Evolutionary conservation across 768 basidiomycete genomes (phyloP).

Genomic region (Galerina marginata): DNA sequence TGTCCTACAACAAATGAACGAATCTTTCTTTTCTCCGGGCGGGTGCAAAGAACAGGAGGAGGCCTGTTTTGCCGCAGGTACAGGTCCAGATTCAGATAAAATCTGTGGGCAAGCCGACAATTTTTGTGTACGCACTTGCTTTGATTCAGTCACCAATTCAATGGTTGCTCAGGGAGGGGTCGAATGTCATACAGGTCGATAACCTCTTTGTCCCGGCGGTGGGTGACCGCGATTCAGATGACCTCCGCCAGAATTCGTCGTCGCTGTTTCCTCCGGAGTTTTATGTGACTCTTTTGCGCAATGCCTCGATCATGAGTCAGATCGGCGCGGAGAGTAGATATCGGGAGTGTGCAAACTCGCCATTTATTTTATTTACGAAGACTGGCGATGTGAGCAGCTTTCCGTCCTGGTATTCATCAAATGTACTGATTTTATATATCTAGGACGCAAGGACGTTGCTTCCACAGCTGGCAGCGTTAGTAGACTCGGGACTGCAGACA

Average conservation of each 20-base stretch:
- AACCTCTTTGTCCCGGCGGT: slow-evolving; percentile 57
- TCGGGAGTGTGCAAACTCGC: slow-evolving; percentile 51
- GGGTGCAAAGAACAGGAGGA: slow-evolving; percentile 63
- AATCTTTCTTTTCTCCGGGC: slow-evolving; percentile 48
- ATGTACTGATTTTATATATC: neutral
- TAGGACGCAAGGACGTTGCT: slow-evolving; percentile 60
- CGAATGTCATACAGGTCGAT: slow-evolving; percentile 35
- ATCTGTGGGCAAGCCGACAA: slow-evolving; percentile 58
- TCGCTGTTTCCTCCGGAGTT: slow-evolving; percentile 62
- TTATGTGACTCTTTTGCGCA: slow-evolving; percentile 53
- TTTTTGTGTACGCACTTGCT: slow-evolving; percentile 54
- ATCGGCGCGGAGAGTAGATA: slow-evolving; percentile 63
- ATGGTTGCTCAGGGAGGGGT: neutral
- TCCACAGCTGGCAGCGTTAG: slow-evolving; percentile 53
- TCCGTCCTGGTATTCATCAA: neutral
- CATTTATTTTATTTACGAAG: slow-evolving; percentile 45
- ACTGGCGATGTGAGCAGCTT: slow-evolving; percentile 63
- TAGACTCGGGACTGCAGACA: slow-evolving; percentile 45
- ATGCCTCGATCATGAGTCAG: slow-evolving; percentile 37
- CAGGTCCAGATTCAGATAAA: slow-evolving; percentile 45
- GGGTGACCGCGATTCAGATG: slow-evolving; percentile 57
- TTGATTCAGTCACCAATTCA: neutral
- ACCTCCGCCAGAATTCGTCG: slow-evolving; percentile 61
- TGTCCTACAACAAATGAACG: slow-evolving; percentile 50
- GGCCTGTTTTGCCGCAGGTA: slow-evolving; percentile 62